Percentiles rank a stretch among this genome's conserved stretches.
phyloP scores from a whole-genome alignment of 495 filamentous ascomycete genomes.

The Choiromyces venosus region DNA sequence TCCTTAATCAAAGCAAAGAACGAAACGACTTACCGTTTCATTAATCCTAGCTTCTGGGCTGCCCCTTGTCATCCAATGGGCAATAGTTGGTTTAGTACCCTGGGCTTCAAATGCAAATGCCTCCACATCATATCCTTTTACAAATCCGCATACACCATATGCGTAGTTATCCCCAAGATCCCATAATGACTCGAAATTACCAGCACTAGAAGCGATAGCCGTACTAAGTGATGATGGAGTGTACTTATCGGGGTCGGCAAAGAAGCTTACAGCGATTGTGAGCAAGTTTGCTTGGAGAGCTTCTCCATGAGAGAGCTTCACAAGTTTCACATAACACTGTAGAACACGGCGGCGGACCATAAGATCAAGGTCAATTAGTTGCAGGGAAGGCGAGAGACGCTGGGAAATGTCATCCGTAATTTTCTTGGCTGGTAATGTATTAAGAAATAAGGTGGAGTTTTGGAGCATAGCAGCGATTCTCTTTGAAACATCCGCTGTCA shows the following conservation, averaged over 20 bases:
- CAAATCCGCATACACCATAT: conserved; percentile 82
- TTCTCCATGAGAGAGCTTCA: conserved; percentile 80
- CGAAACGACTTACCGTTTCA: conserved; percentile 51
- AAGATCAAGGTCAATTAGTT: conserved; percentile 82
- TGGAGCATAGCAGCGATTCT: conserved; percentile 91
- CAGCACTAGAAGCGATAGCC: conserved; percentile 86
- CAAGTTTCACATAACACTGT: conserved; percentile 87
- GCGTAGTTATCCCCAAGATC: conserved; percentile 90
- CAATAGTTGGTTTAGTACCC: conserved; percentile 49
- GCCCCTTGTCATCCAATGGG: conserved; percentile 57
- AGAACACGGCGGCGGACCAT: conserved; percentile 92
- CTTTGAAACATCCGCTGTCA: conserved; percentile 93
- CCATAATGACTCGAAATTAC: conserved; percentile 88
- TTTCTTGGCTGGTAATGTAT: conserved; percentile 74
- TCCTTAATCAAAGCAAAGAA: conserved; percentile 9
- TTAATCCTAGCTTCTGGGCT: conserved; percentile 67
- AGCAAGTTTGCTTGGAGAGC: conserved; percentile 86
- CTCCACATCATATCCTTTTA: conserved; percentile 67
- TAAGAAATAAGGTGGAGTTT: conserved; percentile 83
- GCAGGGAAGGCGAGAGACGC: conserved; percentile 76
- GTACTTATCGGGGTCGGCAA: conserved; percentile 87
- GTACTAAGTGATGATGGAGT: conserved; percentile 78
- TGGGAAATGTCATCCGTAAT: conserved; percentile 81
- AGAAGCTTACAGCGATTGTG: conserved; percentile 82
- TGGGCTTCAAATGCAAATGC: conserved; percentile 56